A percentile compares a stretch with the other conserved stretches of the same genome.
Evolutionary conservation across 495 filamentous ascomycete genomes (phyloP).

Genomic region (Aspergillus biplanus): DNA sequence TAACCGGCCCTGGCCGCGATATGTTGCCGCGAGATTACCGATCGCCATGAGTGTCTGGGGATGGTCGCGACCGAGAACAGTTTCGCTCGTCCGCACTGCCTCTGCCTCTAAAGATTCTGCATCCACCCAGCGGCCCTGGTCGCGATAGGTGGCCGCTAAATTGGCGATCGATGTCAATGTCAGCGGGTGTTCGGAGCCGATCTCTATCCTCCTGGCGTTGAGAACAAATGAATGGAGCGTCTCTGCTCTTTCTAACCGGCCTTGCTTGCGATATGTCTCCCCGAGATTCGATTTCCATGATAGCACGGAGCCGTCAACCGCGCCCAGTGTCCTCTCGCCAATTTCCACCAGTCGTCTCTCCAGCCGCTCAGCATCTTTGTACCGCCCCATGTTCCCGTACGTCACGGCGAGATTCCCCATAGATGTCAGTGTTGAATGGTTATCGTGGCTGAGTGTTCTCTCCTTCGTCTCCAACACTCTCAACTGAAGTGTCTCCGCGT

Average conservation of each 20-base stretch:
- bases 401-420: constrained; percentile 32
- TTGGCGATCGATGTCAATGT: constrained; percentile 38
- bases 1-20: constrained; percentile 36
- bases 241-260: constrained; percentile 32
- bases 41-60: constrained; percentile 32
- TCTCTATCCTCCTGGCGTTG: constrained; percentile 15
- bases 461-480: constrained; percentile 29
- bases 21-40: constrained; percentile 32
- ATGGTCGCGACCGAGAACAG: constrained; percentile 23
- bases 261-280: constrained; percentile 23
- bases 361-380: constrained; percentile 34
- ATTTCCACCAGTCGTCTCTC: constrained; percentile 30
- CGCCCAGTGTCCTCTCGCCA: constrained; percentile 3
- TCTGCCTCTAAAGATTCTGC: constrained; percentile 33
- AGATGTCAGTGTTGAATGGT: constrained; percentile 31
- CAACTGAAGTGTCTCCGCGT: constrained; percentile 32
- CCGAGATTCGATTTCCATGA: constrained; percentile 30
- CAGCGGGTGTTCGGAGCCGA: constrained; percentile 40
- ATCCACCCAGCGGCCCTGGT: constrained; percentile 31
- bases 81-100: constrained; percentile 18
- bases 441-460: constrained; percentile 17
- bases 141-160: constrained; percentile 13
- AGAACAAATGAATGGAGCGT: constrained; percentile 28
- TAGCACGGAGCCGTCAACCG: constrained; percentile 32
- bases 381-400: constrained; percentile 34